Conservation (phyloP, 108 stramenopile genomes). For the Stephanodiscus triporus region DNA sequence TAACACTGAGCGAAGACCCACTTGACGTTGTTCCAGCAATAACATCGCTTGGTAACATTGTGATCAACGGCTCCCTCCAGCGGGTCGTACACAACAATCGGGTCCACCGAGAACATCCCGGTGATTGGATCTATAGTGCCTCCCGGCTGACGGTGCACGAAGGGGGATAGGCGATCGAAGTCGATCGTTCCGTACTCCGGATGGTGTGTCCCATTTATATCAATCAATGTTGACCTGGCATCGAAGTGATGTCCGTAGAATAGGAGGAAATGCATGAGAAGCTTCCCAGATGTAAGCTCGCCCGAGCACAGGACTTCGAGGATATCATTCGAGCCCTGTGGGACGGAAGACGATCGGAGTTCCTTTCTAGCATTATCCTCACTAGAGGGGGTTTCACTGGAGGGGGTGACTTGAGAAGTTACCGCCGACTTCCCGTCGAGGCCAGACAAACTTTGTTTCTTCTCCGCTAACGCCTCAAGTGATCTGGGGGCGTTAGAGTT, state of each 20-base stretch:
- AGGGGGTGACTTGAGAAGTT: slow-evolving; percentile 26
- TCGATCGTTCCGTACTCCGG: slow-evolving; percentile 48
- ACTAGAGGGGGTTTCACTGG: slow-evolving; percentile 16
- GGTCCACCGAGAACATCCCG: slow-evolving; percentile 85
- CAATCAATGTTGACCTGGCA: slow-evolving; percentile 74
- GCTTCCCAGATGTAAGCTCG: slow-evolving; percentile 79
- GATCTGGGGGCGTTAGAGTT: neutral
- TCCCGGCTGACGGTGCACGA: slow-evolving; percentile 59
- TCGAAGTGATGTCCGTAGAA: slow-evolving; percentile 90
- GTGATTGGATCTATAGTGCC: slow-evolving; percentile 80
- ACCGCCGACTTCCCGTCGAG: slow-evolving; percentile 18
- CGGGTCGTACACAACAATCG: slow-evolving; percentile 87
- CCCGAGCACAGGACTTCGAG: slow-evolving; percentile 86
- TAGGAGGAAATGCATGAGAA: slow-evolving; percentile 87
- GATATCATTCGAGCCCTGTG: slow-evolving; percentile 86
- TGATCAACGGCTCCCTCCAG: slow-evolving; percentile 78
- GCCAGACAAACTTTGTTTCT: slow-evolving; percentile 16
- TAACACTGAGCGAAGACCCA: slow-evolving; percentile 89
- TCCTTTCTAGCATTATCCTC: slow-evolving; percentile 6
- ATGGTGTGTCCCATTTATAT: slow-evolving; percentile 65
- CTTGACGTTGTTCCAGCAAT: slow-evolving; percentile 81
- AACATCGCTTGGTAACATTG: slow-evolving; percentile 85
- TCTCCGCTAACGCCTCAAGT: slow-evolving; percentile 5
- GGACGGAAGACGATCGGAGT: slow-evolving; percentile 46
- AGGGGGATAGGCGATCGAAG: slow-evolving; percentile 63